Percentiles rank a stretch among this genome's conserved stretches.
phyloP scores from a whole-genome alignment of 495 filamentous ascomycete genomes.

The Aspergillus ellipticus region DNA sequence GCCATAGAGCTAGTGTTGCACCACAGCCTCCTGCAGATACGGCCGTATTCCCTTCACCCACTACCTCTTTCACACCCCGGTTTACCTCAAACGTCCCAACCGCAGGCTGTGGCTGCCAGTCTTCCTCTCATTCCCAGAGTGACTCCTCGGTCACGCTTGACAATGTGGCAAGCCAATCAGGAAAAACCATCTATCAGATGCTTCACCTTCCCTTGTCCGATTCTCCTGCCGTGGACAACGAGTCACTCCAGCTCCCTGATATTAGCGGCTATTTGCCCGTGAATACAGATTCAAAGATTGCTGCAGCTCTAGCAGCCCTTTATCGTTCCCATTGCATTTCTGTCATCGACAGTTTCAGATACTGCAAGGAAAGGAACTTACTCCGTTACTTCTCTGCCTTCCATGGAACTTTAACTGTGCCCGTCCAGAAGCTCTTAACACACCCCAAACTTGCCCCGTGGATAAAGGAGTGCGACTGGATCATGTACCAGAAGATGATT shows the following conservation, averaged over 20 bases:
- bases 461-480: conserved; percentile 92
- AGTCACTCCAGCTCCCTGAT: conserved; percentile 70
- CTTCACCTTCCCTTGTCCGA: conserved; percentile 61
- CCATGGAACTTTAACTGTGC: conserved; percentile 91
- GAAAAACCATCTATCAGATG: conserved; percentile 59
- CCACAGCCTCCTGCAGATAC: conserved; percentile 58
- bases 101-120: conserved; percentile 30
- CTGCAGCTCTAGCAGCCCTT: conserved; percentile 73
- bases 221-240: conserved; percentile 52
- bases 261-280: conserved; percentile 72
- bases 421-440: conserved; percentile 90
- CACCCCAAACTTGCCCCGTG: conserved; percentile 79
- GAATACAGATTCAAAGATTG: conserved; percentile 75
- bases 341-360: conserved; percentile 89
- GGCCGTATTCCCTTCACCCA: conserved; percentile 65
- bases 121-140: conserved; percentile 16
- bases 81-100: conserved; percentile 21
- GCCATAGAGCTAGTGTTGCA: conserved; percentile 33
- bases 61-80: conserved; percentile 35
- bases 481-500: conserved; percentile 96
- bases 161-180: conserved; percentile 41
- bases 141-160: conserved; percentile 33
- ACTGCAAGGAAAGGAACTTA: conserved; percentile 90
- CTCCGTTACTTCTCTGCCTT: conserved; percentile 95
- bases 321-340: conserved; percentile 95